Evolutionary conservation across 2,329 filamentous ascomycete species (phyloP).

Genomic region (Alternaria alternata): DNA sequence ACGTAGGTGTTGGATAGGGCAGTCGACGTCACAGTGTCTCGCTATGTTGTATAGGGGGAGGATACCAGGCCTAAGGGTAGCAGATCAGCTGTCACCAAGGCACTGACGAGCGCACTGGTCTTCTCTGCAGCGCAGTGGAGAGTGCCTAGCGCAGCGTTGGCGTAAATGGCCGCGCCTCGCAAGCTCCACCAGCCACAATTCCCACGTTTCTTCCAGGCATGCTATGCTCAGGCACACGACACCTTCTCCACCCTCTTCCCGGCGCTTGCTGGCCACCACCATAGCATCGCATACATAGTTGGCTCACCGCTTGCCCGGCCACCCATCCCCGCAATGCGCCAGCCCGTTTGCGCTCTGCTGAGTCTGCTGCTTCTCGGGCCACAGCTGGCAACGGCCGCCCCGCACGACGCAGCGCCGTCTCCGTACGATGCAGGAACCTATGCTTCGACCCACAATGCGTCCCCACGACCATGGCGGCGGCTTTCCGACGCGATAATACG

Average conservation of each 20-base stretch:
- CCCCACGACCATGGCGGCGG: conserved; percentile 46
- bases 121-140: conserved; percentile 19
- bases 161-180: conserved; percentile 2
- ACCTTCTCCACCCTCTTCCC: background rate
- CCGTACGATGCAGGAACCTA: conserved; percentile 20
- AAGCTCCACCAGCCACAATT: conserved; percentile 15
- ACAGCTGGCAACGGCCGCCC: conserved; percentile 41
- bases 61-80: conserved; percentile 7
- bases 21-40: conserved; percentile 9
- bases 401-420: conserved; percentile 33
- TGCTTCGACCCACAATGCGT: conserved; percentile 23
- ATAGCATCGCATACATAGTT: background rate
- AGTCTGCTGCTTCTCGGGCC: conserved; percentile 43
- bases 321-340: conserved; percentile 37
- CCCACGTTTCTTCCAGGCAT: conserved; percentile 15
- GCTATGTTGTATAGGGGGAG: conserved; percentile 8
- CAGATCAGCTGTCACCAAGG: conserved; percentile 9
- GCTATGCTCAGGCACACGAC: conserved; percentile 12
- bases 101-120: conserved; percentile 21
- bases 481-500: conserved; percentile 49
- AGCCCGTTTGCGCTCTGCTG: conserved; percentile 35
- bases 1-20: conserved; percentile 3
- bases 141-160: conserved; percentile 12
- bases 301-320: background rate
- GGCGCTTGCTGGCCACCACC: conserved; percentile 5